Conservation (phyloP, 2,329 filamentous ascomycete genomes). For the Phyllachora maydis region DNA sequence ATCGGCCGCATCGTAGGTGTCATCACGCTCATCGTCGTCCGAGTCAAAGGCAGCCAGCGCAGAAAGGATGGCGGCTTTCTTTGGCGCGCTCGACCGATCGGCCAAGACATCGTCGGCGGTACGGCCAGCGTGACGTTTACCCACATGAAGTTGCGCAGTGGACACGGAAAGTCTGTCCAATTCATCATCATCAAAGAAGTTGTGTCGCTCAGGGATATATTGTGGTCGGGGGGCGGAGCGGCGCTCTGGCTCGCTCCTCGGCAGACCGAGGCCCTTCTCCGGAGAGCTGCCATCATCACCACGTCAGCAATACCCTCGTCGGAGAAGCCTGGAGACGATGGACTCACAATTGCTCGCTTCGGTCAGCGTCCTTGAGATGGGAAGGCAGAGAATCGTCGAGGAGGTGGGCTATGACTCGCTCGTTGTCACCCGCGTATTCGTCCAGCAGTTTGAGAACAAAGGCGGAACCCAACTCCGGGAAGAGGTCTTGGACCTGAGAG, state of each 20-base stretch:
- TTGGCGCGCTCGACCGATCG: conserved; percentile 41
- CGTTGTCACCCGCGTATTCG: conserved; percentile 56
- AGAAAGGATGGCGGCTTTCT: conserved; percentile 69
- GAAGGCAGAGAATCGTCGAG: conserved; percentile 57
- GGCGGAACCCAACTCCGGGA: conserved; percentile 66
- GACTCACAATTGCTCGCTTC: conserved; percentile 36
- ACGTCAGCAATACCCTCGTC: too few relatives aligned
- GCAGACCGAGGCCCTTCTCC: background rate
- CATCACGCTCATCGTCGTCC: conserved; percentile 90
- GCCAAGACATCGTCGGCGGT: conserved; percentile 55
- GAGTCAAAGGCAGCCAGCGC: conserved; percentile 78
- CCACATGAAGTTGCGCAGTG: conserved; percentile 53
- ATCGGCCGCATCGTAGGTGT: conserved; percentile 86
- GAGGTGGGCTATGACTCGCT: conserved; percentile 63
- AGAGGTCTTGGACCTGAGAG: conserved; percentile 81
- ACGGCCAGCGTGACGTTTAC: conserved; percentile 40
- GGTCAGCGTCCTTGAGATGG: conserved; percentile 43
- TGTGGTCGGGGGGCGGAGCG: conserved; percentile 33
- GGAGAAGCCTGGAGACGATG: background rate
- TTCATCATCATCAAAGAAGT: conserved; percentile 64
- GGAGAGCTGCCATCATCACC: conserved; percentile 2
- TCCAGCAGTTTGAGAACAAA: conserved; percentile 67
- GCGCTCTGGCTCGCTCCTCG: conserved; percentile 3
- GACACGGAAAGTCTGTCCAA: conserved; percentile 51
- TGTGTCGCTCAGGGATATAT: conserved; percentile 37